phyloP scores from a whole-genome alignment of 768 basidiomycete species.

The Agaricus sinodeliciosus region DNA sequence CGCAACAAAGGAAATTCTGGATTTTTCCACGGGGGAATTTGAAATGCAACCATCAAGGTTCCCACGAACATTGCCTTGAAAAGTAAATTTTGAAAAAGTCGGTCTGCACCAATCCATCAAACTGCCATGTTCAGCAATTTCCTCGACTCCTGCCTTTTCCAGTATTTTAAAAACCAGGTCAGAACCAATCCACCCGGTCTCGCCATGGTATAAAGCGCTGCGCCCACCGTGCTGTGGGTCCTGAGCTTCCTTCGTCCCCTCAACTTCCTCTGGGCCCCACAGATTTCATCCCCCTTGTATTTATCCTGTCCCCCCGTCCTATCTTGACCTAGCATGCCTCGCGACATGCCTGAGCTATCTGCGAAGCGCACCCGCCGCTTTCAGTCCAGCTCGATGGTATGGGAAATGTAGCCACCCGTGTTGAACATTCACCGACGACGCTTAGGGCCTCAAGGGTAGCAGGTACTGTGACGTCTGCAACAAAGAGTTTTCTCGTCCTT shows the following conservation, averaged over 20 bases:
- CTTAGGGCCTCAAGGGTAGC: background rate
- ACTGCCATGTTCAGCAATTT: background rate
- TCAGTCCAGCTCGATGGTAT: background rate
- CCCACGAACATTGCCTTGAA: background rate
- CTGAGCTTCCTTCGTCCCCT: background rate
- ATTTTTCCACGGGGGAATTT: slow-evolving; percentile 1
- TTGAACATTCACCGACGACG: background rate
- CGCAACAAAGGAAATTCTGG: background rate
- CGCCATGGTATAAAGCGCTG: background rate
- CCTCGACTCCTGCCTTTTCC: background rate
- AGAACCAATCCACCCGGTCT: slow-evolving; percentile 1
- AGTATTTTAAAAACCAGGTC: slow-evolving; percentile 3
- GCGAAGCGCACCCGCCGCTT: background rate
- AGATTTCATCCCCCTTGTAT: background rate
- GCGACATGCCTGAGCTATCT: background rate
- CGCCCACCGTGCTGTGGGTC: slow-evolving; percentile 2
- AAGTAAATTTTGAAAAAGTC: slow-evolving; percentile 1
- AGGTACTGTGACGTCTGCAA: slow-evolving; percentile 1
- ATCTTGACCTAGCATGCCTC: background rate
- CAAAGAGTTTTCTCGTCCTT: background rate
- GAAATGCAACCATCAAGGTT: background rate
- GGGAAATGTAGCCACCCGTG: background rate
- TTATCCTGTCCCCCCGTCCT: background rate
- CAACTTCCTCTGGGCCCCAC: background rate
- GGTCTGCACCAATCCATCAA: slow-evolving; percentile 8